Evolutionary conservation across 2,329 filamentous ascomycete species (phyloP).

Genomic region (Trichoderma lentiforme): DNA sequence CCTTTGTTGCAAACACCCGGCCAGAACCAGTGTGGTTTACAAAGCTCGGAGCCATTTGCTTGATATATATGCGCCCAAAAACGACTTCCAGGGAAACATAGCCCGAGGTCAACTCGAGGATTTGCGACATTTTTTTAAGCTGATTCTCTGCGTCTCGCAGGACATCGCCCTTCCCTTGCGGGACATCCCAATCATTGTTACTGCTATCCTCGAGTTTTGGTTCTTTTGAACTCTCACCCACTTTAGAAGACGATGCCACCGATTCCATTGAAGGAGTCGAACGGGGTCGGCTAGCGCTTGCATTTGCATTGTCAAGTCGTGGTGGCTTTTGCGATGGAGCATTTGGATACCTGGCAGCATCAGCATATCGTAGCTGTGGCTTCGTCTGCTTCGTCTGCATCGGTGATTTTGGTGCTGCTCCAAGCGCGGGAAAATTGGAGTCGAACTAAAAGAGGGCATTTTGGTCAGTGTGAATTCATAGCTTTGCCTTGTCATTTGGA

Average conservation of each 20-base stretch:
- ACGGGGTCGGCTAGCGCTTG: background rate
- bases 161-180: slow-evolving; percentile 16
- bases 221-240: background rate
- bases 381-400: background rate
- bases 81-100: slow-evolving; percentile 25
- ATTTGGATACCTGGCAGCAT: background rate
- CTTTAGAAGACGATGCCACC: background rate
- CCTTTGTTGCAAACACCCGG: slow-evolving; percentile 20
- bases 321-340: background rate
- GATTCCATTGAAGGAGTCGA: background rate
- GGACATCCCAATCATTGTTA: background rate
- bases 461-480: background rate
- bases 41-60: slow-evolving; percentile 19
- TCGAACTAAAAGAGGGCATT: background rate
- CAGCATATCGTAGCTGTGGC: background rate
- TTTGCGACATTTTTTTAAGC: slow-evolving; percentile 19
- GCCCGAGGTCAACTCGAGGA: slow-evolving; percentile 27
- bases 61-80: slow-evolving; percentile 32
- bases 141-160: slow-evolving; percentile 18
- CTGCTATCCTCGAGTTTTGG: background rate
- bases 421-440: background rate
- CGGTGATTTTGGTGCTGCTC: background rate
- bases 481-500: background rate
- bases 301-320: background rate
- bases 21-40: slow-evolving; percentile 24